Conservation (phyloP, 352 stramenopile species). For the Thraustochytrium sp. region DNA sequence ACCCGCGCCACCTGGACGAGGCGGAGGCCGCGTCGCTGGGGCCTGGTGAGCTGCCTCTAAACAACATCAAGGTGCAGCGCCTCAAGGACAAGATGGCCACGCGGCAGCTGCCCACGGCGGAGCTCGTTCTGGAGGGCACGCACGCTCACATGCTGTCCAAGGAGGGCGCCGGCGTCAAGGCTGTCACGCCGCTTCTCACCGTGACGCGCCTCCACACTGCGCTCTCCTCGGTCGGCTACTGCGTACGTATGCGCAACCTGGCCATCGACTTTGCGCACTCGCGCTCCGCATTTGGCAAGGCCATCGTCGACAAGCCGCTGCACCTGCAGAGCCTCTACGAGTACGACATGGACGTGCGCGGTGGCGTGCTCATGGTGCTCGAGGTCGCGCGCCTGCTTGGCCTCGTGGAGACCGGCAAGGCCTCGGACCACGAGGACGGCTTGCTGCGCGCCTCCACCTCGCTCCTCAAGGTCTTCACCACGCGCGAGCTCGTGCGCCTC, state of each 20-base stretch:
- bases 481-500: conserved; percentile 10
- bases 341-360: conserved; percentile 30
- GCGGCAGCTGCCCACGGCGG: background rate
- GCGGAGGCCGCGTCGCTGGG: background rate
- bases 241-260: conserved; percentile 27
- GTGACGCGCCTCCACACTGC: conserved; percentile 17
- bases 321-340: conserved; percentile 33
- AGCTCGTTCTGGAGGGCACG: conserved; percentile 22
- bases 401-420: conserved; percentile 7
- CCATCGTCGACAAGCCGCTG: conserved; percentile 37
- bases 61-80: conserved; percentile 21
- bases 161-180: conserved; percentile 7
- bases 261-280: conserved; percentile 37
- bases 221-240: background rate
- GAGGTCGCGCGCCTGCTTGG: conserved; percentile 22
- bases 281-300: conserved; percentile 15
- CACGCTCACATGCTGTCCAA: background rate
- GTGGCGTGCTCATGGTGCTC: conserved; percentile 6
- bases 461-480: conserved; percentile 1
- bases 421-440: background rate
- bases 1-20: background rate
- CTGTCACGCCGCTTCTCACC: conserved; percentile 11
- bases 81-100: conserved; percentile 43
- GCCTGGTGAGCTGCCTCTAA: background rate
- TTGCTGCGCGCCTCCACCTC: conserved; percentile 9